Evolutionary conservation across 345 rosid genomes (phyloP).

Genomic region (Bruguiera sexangula): DNA sequence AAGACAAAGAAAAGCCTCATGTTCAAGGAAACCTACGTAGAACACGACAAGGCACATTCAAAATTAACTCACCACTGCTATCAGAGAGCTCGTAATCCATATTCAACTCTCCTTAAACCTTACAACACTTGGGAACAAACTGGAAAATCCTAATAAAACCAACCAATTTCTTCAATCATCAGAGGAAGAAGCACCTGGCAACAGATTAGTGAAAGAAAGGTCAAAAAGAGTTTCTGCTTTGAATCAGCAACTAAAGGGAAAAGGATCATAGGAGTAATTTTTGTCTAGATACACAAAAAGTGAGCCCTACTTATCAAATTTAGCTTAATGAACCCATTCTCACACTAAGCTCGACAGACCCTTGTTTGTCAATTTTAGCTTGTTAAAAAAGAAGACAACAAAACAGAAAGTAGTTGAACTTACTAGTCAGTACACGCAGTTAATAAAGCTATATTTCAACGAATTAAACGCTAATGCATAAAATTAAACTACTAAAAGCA

Average conservation of each 20-base stretch:
- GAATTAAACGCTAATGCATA: background rate
- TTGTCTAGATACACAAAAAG: background rate
- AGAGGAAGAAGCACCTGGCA: conserved; percentile 20
- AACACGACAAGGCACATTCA: background rate
- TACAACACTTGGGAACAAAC: background rate
- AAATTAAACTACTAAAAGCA: background rate
- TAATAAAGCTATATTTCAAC: background rate
- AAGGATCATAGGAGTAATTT: background rate
- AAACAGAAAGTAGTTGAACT: background rate
- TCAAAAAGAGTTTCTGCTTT: background rate
- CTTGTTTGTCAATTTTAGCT: background rate
- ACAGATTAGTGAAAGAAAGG: background rate
- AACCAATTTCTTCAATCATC: background rate
- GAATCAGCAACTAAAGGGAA: no score
- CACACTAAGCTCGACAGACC: background rate
- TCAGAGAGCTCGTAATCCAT: conserved; percentile 42
- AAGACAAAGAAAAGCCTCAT: no score
- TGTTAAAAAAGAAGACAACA: no score
- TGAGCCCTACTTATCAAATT: background rate
- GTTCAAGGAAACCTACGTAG: no score
- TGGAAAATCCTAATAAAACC: background rate
- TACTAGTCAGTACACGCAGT: background rate
- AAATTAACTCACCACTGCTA: conserved; percentile 39
- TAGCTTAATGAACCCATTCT: background rate
- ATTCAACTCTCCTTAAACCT: conserved; percentile 8